Base-by-base conservation (phyloP, 2,329 filamentous ascomycete species). In the Cryphonectria carpinicola region DNA sequence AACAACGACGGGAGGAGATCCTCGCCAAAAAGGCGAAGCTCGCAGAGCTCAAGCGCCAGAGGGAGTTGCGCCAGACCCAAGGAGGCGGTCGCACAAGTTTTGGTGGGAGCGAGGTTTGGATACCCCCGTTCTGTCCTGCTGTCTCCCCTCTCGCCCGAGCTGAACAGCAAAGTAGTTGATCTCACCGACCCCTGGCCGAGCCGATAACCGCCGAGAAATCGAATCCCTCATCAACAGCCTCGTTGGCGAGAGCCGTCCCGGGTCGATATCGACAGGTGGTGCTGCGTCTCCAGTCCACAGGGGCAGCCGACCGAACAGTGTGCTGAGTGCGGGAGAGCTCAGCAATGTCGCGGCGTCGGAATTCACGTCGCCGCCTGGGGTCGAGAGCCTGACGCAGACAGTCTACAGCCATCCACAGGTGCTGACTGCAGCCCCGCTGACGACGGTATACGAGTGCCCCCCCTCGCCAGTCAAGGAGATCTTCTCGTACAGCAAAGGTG, bases 1-100 rank as follows among this genome's bases (percentile, higher is more conserved):
- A 92, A 83, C 91, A 95, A 86, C 92, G 95, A 77, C 92, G 94
- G 85, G 94, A 97, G 85, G 96, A 99, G 85, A 97, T 99, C 76
- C 86, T 96, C 77, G 95, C 94, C 76, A 99, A 99, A 85, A 95
- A 93, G 86, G 95, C 95, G 74, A 98, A 96, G 86, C 93, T 99
- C 77, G 95, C 93, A 65, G 96, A 98, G 87, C 88, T 99, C 75
- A 98, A 97, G 84, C 90, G 93, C 73, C 94, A 98, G 83, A 89
- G 96, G 76, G 94, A 97, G 80, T 84, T 95, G 76, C 89, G 95
- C 71, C 89, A 93, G 74, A 93, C 88, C 79, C 93, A 97, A 79
- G 89, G 86, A 71, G 88, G 87, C 73, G 89, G 85, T 75, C 89
- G 94, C 75, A 88, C 90, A 77, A 92, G 90, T 79, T 84, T 90